Conservation (phyloP, 306 rosid genomes). For the Medicago lupulina region DNA sequence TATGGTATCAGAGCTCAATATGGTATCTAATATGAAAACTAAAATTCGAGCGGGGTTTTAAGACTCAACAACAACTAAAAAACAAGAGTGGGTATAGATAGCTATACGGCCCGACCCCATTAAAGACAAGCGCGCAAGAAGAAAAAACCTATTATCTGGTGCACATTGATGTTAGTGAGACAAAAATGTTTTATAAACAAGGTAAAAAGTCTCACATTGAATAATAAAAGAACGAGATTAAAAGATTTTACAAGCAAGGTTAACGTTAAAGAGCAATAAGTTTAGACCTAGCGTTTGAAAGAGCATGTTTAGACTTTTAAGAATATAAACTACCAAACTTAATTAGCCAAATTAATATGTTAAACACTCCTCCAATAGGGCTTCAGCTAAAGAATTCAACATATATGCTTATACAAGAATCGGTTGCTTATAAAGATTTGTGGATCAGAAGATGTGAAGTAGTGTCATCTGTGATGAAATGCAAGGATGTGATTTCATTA, state of each 20-base stretch:
- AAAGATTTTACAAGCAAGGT: not conserved
- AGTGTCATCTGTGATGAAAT: not conserved
- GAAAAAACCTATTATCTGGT: not conserved
- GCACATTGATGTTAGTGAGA: not conserved
- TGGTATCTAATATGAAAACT: not conserved
- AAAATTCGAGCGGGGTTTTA: not conserved
- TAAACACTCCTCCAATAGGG: not conserved
- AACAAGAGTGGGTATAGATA: not conserved
- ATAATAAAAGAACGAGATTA: not conserved
- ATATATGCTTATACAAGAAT: too few species aligned
- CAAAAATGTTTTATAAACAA: too few species aligned
- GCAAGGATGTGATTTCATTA: not conserved
- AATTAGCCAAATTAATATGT: not conserved
- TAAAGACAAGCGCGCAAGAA: not conserved
- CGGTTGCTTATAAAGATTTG: not conserved
- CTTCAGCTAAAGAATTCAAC: too few species aligned
- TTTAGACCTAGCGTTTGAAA: not conserved
- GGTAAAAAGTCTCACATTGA: not conserved
- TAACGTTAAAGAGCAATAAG: not conserved
- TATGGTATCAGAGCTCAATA: not conserved
- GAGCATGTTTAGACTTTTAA: not conserved
- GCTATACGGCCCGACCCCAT: not conserved
- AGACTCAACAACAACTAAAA: not conserved
- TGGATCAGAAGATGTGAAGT: conserved; percentile 4
- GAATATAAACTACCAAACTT: not conserved